A percentile compares a stretch with the other conserved stretches of the same genome.
These are phyloP conservation scores for Cladobotryum protrusum DNA, from an alignment of 2,329 filamentous ascomycete species.

Conservation along the genomic window DNA sequence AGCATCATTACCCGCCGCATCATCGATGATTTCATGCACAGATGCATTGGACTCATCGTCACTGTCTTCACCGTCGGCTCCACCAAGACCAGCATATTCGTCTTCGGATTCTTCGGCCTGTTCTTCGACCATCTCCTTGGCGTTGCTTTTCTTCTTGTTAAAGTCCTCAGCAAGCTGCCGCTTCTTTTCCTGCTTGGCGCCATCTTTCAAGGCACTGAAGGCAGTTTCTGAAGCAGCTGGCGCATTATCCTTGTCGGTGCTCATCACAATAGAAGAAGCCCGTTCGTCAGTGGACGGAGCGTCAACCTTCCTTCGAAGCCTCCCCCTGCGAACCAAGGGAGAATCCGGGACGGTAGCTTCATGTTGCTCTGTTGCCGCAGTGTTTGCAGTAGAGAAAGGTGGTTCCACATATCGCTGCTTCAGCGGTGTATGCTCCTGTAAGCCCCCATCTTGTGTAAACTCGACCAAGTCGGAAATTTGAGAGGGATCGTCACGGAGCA, in stretches of 20 bases:
- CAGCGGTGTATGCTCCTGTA: conserved; percentile 66
- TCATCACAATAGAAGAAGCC: conserved; percentile 16
- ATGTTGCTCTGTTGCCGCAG: conserved; percentile 44
- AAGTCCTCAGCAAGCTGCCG: conserved; percentile 51
- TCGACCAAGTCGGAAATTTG: conserved; percentile 66
- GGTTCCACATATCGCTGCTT: conserved; percentile 59
- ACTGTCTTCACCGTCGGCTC: conserved; percentile 79
- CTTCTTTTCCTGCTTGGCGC: conserved; percentile 50
- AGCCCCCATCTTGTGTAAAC: conserved; percentile 75
- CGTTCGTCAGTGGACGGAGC: conserved; percentile 14
- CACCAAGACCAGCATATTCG: conserved; percentile 91
- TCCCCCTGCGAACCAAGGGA: conserved; percentile 57
- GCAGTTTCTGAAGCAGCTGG: conserved; percentile 31
- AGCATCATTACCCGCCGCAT: conserved; percentile 67
- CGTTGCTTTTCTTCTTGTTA: conserved; percentile 80
- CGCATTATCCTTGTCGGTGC: conserved; percentile 19
- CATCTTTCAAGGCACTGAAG: conserved; percentile 67
- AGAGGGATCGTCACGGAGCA: conserved; percentile 46
- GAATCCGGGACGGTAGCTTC: conserved; percentile 50
- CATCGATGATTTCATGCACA: conserved; percentile 84
- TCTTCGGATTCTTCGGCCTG: conserved; percentile 97
- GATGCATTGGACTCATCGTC: conserved; percentile 65
- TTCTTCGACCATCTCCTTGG: conserved; percentile 81
- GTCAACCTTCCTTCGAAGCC: conserved; percentile 40
- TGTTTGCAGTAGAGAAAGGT: conserved; percentile 65